Percentiles rank a stretch among this genome's conserved stretches.
Evolutionary conservation across 176 grass and related monocot species (phyloP).

Genomic region (Eremochloa ophiuroides): DNA sequence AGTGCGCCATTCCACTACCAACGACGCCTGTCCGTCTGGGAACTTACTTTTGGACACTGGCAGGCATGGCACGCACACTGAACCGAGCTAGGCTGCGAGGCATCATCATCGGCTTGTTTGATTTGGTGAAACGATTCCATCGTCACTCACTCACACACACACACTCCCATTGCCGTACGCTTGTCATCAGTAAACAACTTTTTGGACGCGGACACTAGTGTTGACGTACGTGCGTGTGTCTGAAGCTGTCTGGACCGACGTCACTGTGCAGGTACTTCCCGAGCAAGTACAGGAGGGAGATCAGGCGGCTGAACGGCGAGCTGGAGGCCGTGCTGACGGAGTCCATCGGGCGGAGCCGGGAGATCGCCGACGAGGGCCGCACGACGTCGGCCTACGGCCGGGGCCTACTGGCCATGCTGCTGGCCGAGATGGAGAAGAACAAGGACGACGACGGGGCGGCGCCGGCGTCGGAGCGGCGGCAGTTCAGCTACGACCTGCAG

Average conservation of each 20-base stretch:
- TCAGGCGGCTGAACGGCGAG: conserved; percentile 54
- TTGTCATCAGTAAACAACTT: not conserved
- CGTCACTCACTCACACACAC: not conserved
- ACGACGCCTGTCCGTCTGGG: conserved; percentile 27
- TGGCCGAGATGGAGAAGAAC: conserved; percentile 59
- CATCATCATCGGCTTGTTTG: not conserved
- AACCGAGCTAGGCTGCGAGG: not conserved
- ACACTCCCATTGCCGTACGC: not conserved
- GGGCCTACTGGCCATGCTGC: conserved; percentile 56
- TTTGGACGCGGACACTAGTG: not conserved
- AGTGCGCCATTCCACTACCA: not conserved
- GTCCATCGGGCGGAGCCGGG: conserved; percentile 60
- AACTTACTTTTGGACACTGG: conserved; percentile 30
- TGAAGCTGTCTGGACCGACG: not conserved
- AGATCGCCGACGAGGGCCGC: conserved; percentile 66
- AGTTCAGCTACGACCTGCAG: conserved; percentile 59
- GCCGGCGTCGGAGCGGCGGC: not conserved
- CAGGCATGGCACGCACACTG: conserved; percentile 14
- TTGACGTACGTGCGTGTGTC: not conserved
- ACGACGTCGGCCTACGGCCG: conserved; percentile 51
- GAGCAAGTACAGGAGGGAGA: conserved; percentile 80
- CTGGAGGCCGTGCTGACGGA: conserved; percentile 62
- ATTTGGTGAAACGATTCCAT: conserved; percentile 22
- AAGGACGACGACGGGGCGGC: not conserved
- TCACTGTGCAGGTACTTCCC: conserved; percentile 61